phyloP scores from a whole-genome alignment of 2,329 filamentous ascomycete species.

The Venturia asperata region DNA sequence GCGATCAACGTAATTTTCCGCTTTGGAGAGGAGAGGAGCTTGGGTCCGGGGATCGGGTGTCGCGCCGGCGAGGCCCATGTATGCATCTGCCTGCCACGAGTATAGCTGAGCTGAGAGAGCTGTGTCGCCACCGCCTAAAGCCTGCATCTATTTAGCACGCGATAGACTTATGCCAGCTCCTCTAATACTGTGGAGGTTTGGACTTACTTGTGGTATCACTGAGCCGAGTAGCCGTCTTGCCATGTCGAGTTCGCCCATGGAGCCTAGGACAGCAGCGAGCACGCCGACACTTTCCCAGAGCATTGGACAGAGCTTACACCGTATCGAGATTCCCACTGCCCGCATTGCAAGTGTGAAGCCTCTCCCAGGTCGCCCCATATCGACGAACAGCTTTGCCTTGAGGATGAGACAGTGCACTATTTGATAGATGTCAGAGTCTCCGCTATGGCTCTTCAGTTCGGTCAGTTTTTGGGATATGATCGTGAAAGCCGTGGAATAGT shows the following conservation, averaged over 20 bases:
- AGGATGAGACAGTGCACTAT: conserved; percentile 64
- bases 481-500: conserved; percentile 47
- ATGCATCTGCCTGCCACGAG: conserved; percentile 64
- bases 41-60: conserved; percentile 24
- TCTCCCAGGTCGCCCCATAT: conserved; percentile 56
- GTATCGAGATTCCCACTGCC: conserved; percentile 66
- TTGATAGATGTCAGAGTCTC: conserved; percentile 57
- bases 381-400: conserved; percentile 64
- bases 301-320: conserved; percentile 58
- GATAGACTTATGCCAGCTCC: neutral
- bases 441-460: conserved; percentile 43
- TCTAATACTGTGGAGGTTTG: neutral
- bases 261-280: conserved; percentile 61
- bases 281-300: conserved; percentile 67
- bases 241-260: conserved; percentile 62
- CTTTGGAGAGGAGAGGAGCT: conserved; percentile 24
- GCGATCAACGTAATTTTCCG: conserved; percentile 27
- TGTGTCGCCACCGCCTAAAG: conserved; percentile 60
- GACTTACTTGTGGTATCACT: conserved; percentile 60
- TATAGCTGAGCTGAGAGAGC: conserved; percentile 61
- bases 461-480: conserved; percentile 42
- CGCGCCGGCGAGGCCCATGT: conserved; percentile 66
- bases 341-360: conserved; percentile 71
- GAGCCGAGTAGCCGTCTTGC: conserved; percentile 58
- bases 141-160: conserved; percentile 25